Base-by-base conservation (phyloP, 495 filamentous ascomycete species). In the Penicillium pulvis region DNA sequence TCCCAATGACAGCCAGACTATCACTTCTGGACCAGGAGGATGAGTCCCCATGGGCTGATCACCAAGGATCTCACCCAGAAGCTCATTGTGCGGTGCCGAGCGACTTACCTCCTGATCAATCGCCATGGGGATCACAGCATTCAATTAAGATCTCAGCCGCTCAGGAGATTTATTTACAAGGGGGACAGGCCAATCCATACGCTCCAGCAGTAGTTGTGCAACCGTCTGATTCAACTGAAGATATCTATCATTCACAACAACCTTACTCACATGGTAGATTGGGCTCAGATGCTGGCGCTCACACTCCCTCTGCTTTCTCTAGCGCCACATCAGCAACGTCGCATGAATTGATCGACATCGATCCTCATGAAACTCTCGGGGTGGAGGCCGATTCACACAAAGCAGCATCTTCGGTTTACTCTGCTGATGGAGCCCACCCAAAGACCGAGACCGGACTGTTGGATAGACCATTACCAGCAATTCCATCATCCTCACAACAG, bases 1-100 rank as follows among this genome's bases (percentile, higher is more conserved):
- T 79, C 46, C 74, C 77, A 11, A 79, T 79, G 77, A 76, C 77
- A 17, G 77, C 75, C 4, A 71, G 77, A 6, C 51, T 79, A 33
- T 79, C 77, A 20, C 66, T 79, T 14, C 57, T 76, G 24, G 76
- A 79, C 28, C 67, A 19, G 59, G 55, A 63, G 9, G 51, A 71
- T 30, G 64, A 69, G 42, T 46, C 51, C 17, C 55, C 60, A 24
- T 63, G 63, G 63, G 45, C 51, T 6, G 53, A 61, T 1, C 43
- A 55, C 3, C 20, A 56, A 19, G 50, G 1, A n/a, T 24, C 19
- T 23, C 46, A 44, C 43, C 17, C 30, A 23, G 43, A 58, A 39
- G 11, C 39, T 14, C 31, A 46, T 6, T 54, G 50, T 23, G 24
- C 24, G 6, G 23, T 26, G 7, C 23, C 19, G 12, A 28, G 17